Evolutionary conservation across 2,329 filamentous ascomycete genomes (phyloP).

Genomic region (Raffaelea ambrosiae): DNA sequence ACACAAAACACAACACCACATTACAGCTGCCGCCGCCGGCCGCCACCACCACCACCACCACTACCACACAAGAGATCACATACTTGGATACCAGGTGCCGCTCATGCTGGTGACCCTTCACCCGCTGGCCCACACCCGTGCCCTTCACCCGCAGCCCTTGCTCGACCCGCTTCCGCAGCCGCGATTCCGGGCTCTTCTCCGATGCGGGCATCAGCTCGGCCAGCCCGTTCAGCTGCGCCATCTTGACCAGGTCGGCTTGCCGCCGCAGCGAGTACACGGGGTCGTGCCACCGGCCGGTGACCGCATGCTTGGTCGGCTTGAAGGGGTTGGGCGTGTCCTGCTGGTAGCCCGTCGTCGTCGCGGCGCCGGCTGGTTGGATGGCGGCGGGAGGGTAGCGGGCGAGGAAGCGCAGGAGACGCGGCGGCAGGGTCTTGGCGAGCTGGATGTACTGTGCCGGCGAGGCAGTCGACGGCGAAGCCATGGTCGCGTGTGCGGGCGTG

Average conservation of each 20-base stretch:
- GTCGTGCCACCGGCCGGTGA: conserved; percentile 74
- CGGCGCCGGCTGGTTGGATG: conserved; percentile 39
- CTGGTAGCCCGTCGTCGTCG: conserved; percentile 38
- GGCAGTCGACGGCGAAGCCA: conserved; percentile 5
- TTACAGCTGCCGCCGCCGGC: too few species aligned
- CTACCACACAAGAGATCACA: conserved; percentile 20
- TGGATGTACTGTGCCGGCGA: conserved; percentile 29
- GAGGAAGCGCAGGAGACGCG: conserved; percentile 77
- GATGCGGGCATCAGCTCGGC: conserved; percentile 72
- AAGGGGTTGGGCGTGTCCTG: conserved; percentile 68
- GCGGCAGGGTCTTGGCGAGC: conserved; percentile 65
- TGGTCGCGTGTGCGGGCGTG: neutral
- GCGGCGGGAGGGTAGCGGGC: conserved; percentile 73
- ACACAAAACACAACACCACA: neutral
- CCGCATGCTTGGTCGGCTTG: conserved; percentile 65
- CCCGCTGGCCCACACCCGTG: conserved; percentile 82
- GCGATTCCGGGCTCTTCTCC: conserved; percentile 64
- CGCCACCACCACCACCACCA: too few species aligned
- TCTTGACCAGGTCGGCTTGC: conserved; percentile 84
- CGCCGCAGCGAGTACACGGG: conserved; percentile 75
- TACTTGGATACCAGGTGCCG: conserved; percentile 70
- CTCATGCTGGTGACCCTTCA: conserved; percentile 95
- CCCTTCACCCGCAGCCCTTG: conserved; percentile 80
- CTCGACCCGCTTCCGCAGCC: conserved; percentile 64
- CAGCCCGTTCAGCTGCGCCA: conserved; percentile 70